phyloP scores from a whole-genome alignment of 805 yeast species.

The Ogataea zsoltii region DNA sequence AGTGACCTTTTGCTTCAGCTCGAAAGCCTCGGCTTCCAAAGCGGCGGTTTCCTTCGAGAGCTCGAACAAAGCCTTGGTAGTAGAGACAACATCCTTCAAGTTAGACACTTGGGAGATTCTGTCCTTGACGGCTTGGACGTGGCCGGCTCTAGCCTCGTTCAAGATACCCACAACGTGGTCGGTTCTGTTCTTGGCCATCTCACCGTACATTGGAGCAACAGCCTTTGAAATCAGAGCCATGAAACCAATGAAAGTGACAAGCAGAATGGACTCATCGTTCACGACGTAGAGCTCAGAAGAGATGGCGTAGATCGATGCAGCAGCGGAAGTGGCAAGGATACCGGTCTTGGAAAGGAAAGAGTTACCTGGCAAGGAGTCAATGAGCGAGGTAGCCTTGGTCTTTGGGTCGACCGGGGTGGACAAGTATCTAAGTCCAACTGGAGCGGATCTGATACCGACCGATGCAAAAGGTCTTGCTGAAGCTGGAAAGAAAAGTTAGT shows the following conservation, averaged over 20 bases:
- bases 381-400: constrained; percentile 84
- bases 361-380: constrained; percentile 93
- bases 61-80: constrained; percentile 89
- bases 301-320: constrained; percentile 92
- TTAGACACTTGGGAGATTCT: constrained; percentile 87
- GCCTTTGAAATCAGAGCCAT: constrained; percentile 76
- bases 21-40: constrained; percentile 92
- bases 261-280: constrained; percentile 90
- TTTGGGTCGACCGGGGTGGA: constrained; percentile 79
- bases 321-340: constrained; percentile 89
- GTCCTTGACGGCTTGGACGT: constrained; percentile 87
- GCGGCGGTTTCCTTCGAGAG: constrained; percentile 95
- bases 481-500: constrained; percentile 16
- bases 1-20: constrained; percentile 86
- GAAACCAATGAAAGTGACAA: constrained; percentile 78
- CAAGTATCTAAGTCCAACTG: constrained; percentile 63
- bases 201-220: constrained; percentile 92
- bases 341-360: constrained; percentile 88
- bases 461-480: constrained; percentile 38
- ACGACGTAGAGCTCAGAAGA: constrained; percentile 90
- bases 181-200: constrained; percentile 86
- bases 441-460: constrained; percentile 28
- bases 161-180: constrained; percentile 53
- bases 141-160: constrained; percentile 86
- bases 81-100: constrained; percentile 87